A percentile compares a stretch with the other conserved stretches of the same genome.
Conservation (phyloP, 1,284 basidiomycete genomes). For the Boletus semigastroideus region DNA sequence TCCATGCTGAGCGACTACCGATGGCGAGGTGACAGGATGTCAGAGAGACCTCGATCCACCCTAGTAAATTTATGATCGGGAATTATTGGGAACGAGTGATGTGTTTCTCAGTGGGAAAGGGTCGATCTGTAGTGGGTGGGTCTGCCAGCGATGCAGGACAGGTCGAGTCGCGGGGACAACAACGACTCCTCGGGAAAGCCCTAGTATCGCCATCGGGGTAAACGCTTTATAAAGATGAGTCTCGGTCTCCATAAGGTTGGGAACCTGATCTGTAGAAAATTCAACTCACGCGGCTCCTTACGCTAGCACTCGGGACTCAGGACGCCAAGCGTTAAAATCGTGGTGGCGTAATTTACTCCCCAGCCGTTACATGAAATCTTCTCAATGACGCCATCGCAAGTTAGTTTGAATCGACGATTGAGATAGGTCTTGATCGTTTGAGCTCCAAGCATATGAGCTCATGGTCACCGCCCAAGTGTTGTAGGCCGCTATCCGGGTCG, state of each 20-base stretch:
- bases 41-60: no score
- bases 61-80: neutral
- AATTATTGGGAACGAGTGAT: neutral
- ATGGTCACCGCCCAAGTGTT: no score
- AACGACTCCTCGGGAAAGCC: neutral
- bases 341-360: no score
- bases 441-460: no score
- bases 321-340: no score
- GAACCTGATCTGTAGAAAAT: neutral
- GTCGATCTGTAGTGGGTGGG: neutral
- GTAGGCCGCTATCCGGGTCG: no score
- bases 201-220: neutral
- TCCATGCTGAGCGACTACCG: conserved; percentile 1
- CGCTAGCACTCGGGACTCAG: no score
- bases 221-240: neutral
- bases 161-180: neutral
- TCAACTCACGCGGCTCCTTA: no score
- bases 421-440: no score
- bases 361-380: no score
- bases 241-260: neutral
- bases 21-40: neutral
- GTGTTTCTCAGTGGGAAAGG: neutral
- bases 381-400: no score
- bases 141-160: neutral
- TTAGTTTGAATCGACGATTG: no score